phyloP scores from a whole-genome alignment of 2,329 filamentous ascomycete species.

The Fusarium setosum region DNA sequence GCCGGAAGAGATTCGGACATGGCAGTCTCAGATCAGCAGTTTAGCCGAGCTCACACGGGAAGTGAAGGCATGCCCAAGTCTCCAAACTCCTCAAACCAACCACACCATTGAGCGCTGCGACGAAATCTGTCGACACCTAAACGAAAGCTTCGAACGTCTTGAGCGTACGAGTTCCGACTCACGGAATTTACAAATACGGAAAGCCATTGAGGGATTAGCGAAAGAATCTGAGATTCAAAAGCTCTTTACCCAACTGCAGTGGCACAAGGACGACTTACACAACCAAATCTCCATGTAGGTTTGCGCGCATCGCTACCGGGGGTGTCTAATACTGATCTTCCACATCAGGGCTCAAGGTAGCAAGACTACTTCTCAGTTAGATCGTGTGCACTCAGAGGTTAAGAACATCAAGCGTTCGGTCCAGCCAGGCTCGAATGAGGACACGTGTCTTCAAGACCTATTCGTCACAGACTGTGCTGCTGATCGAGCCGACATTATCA shows the following conservation, averaged over 20 bases:
- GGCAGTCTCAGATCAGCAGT: not conserved
- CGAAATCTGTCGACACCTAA: not conserved
- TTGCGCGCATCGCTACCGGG: not conserved
- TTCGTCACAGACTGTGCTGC: not conserved
- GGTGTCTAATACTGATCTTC: not conserved
- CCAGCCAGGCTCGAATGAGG: not conserved
- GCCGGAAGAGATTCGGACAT: not conserved
- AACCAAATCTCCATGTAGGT: not conserved
- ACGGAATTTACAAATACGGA: not conserved
- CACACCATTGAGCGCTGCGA: not conserved
- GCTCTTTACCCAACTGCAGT: not conserved
- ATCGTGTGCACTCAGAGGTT: not conserved
- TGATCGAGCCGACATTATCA: not conserved
- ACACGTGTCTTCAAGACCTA: not conserved
- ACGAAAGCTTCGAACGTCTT: not conserved
- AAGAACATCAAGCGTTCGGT: not conserved
- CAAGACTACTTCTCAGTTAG: not conserved
- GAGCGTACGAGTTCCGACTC: not conserved
- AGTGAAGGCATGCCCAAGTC: not conserved
- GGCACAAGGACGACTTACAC: not conserved
- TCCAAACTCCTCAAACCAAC: not conserved
- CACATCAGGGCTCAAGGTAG: not conserved
- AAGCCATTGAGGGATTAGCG: not conserved
- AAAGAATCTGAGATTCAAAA: not conserved
- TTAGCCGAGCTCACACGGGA: not conserved